Percentiles rank a stretch among this genome's conserved stretches.
Evolutionary conservation across 768 basidiomycete species (phyloP).

Genomic region (Xerocomellus dryophilus): DNA sequence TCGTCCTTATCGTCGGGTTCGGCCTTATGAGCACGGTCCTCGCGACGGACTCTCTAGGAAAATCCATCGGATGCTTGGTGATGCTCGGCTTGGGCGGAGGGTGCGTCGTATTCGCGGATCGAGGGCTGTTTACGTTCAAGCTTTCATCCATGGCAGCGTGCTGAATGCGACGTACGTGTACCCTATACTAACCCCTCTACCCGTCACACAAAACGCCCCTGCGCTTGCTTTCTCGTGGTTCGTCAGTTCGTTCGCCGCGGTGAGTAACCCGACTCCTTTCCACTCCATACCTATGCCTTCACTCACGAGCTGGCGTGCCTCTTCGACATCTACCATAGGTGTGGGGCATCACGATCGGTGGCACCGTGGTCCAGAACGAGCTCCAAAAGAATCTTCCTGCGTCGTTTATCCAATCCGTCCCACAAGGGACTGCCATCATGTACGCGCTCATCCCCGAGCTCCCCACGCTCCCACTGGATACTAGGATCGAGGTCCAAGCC

Average conservation of each 20-base stretch:
- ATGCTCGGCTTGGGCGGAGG: neutral
- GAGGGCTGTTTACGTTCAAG: neutral
- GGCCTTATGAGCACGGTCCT: too few relatives aligned
- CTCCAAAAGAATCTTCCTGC: slow-evolving; percentile 40
- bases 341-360: slow-evolving; percentile 48
- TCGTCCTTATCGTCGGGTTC: too few relatives aligned
- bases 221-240: neutral
- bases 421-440: slow-evolving; percentile 38
- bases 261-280: neutral
- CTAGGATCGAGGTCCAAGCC: slow-evolving; percentile 34
- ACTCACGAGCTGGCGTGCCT: too few relatives aligned
- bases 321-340: slow-evolving; percentile 26
- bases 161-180: neutral
- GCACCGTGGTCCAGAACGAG: slow-evolving; percentile 48
- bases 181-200: neutral
- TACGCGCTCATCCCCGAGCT: slow-evolving; percentile 48
- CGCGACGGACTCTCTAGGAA: too few relatives aligned
- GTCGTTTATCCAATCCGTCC: slow-evolving; percentile 35
- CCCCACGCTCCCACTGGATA: slow-evolving; percentile 30
- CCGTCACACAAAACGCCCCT: neutral
- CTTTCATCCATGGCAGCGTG: neutral
- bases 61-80: too few relatives aligned
- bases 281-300: too few relatives aligned
- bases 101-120: neutral
- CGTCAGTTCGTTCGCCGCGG: neutral